Base-by-base conservation (phyloP, 768 basidiomycete genomes). In the Pseudohyphozyma bogoriensis region DNA sequence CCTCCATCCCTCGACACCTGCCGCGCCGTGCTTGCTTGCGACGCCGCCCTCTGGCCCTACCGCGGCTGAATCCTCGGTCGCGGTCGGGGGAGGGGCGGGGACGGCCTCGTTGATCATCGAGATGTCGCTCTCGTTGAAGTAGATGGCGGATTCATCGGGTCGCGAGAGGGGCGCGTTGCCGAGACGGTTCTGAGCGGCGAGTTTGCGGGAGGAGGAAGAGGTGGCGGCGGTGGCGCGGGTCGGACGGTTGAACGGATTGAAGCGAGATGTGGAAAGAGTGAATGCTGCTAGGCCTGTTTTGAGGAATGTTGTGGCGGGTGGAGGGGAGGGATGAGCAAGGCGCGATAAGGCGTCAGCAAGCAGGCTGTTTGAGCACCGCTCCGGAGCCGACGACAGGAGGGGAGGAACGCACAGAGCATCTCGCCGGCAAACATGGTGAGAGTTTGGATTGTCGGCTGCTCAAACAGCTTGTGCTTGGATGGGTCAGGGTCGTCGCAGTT, bases 371-470 rank as follows among this genome's bases (percentile, higher is more conserved):
- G 32, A 33, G 6, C 13, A 22, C 31, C 33, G 51, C 22, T 18
- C 15, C 20, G 32, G 20, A 29, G 26, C 10, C 18, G 51, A n/a
- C 31, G 4, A 18, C 69, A 2, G 11, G 55, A 74, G 36, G 28
- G 65, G 52, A 52, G 24, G 2, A 1, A 37, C 26, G n/a, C 40
- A 40, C 76, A 76, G 72, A 90, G 81, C 83, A 92, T 88, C 77
- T 97, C 92, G 73, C 92, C 92, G 74, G 90, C 73, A 71, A 76
- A 73, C 66, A 78, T 76, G 62, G 70, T 80, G 58, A 45, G 65
- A 58, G 65, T 62, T n/a, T 65, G 59, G n/a, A n/a, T n/a, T n/a
- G n/a, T n/a, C n/a, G n/a, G n/a, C n/a, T n/a, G 46, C 10, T 31
- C n/a, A 28, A 47, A 47, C 15, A 7, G 12, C 46, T 47, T 42